Conservation (phyloP, 495 filamentous ascomycete species). For the Penicillium ochrochloron region DNA sequence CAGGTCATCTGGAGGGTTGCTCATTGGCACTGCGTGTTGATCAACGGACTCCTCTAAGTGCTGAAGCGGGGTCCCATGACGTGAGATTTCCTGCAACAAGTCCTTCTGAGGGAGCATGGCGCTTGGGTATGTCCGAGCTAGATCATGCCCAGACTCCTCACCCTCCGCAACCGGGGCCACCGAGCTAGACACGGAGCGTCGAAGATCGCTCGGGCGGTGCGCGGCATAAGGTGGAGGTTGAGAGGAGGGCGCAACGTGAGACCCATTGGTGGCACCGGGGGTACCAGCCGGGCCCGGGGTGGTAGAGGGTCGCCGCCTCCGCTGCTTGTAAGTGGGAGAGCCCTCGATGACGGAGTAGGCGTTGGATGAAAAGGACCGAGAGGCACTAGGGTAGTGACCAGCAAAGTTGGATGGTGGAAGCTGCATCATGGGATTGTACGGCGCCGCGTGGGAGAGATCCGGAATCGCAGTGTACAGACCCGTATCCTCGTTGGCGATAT, state of each 20-base stretch:
- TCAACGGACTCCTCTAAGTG: constrained; percentile 78
- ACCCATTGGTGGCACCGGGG: constrained; percentile 67
- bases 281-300: constrained; percentile 68
- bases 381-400: constrained; percentile 68
- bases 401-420: constrained; percentile 84
- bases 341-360: constrained; percentile 97
- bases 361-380: constrained; percentile 76
- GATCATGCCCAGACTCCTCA: constrained; percentile 71
- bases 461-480: constrained; percentile 94
- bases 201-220: constrained; percentile 81
- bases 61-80: constrained; percentile 85
- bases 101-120: constrained; percentile 76
- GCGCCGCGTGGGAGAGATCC: constrained; percentile 62
- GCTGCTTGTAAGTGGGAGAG: constrained; percentile 97
- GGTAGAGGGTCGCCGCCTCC: constrained; percentile 88
- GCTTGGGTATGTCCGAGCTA: constrained; percentile 66
- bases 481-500: constrained; percentile 96
- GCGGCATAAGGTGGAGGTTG: constrained; percentile 57
- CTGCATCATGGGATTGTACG: constrained; percentile 84
- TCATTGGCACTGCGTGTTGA: constrained; percentile 63
- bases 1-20: constrained; percentile 70
- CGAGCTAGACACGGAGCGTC: constrained; percentile 89
- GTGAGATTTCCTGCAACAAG: constrained; percentile 77
- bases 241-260: constrained; percentile 44
- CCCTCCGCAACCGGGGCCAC: constrained; percentile 81